Conservation (phyloP, 2,329 filamentous ascomycete species). For the Calonectria leucothoes region DNA sequence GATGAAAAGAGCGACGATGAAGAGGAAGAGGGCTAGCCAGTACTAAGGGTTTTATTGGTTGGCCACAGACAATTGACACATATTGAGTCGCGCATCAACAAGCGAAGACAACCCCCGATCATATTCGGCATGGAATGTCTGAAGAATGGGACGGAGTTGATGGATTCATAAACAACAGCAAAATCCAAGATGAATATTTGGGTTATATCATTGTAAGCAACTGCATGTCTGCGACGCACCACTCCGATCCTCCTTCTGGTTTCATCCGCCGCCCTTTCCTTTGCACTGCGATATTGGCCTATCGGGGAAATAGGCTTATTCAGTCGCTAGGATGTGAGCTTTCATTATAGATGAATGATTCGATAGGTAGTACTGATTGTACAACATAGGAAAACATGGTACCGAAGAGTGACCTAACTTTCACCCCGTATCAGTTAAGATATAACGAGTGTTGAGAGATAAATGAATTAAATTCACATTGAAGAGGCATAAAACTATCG, state of each 20-base stretch:
- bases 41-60: neutral
- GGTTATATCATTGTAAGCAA: neutral
- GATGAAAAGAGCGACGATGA: neutral
- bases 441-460: no score
- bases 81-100: neutral
- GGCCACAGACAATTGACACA: neutral
- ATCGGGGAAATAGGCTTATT: no score
- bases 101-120: neutral
- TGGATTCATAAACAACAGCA: neutral
- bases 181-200: neutral
- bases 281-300: neutral
- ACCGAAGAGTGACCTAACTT: no score
- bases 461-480: no score
- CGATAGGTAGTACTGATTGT: no score
- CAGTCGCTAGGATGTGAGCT: no score
- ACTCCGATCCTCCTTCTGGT: neutral
- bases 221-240: no score
- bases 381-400: no score
- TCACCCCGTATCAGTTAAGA: no score
- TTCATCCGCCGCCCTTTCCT: neutral
- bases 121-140: neutral
- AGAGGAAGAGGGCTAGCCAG: neutral
- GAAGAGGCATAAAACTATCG: no score
- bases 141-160: neutral
- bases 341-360: no score